phyloP scores from a whole-genome alignment of 2,329 filamentous ascomycete genomes.

The Ascochyta pisi region DNA sequence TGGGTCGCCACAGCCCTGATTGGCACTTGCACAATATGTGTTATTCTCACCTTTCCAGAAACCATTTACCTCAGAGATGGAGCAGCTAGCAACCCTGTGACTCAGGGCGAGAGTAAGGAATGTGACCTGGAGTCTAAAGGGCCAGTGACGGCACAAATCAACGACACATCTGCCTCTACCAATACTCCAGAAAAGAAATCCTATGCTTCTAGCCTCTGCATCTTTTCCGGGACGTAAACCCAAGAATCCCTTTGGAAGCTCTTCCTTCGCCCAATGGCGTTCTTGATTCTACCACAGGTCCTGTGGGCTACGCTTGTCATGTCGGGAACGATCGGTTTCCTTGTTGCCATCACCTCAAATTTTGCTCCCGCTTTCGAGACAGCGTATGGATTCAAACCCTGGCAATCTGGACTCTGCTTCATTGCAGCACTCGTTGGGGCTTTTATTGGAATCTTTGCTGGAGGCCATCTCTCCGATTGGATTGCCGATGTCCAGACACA shows the following conservation, averaged over 20 bases:
- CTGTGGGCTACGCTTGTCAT: slow-evolving; percentile 57
- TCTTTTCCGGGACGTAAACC: slow-evolving; percentile 47
- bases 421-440: slow-evolving; percentile 62
- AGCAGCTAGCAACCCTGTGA: neutral
- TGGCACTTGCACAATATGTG: slow-evolving; percentile 56
- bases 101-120: neutral
- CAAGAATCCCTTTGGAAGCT: slow-evolving; percentile 58
- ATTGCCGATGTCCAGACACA: slow-evolving; percentile 58
- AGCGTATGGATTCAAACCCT: slow-evolving; percentile 58
- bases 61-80: slow-evolving; percentile 52
- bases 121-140: neutral
- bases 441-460: slow-evolving; percentile 59
- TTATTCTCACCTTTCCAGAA: slow-evolving; percentile 63
- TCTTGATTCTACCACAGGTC: slow-evolving; percentile 61
- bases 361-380: slow-evolving; percentile 35
- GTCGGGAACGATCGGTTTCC: slow-evolving; percentile 63
- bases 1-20: slow-evolving; percentile 60
- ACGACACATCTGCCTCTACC: neutral
- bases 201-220: neutral
- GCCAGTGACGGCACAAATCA: neutral
- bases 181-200: neutral
- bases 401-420: slow-evolving; percentile 61
- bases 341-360: slow-evolving; percentile 49
- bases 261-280: slow-evolving; percentile 57
- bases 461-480: slow-evolving; percentile 62